Evolutionary conservation across 2,329 filamentous ascomycete genomes (phyloP).

Genomic region (Sodiomyces alkalinus): DNA sequence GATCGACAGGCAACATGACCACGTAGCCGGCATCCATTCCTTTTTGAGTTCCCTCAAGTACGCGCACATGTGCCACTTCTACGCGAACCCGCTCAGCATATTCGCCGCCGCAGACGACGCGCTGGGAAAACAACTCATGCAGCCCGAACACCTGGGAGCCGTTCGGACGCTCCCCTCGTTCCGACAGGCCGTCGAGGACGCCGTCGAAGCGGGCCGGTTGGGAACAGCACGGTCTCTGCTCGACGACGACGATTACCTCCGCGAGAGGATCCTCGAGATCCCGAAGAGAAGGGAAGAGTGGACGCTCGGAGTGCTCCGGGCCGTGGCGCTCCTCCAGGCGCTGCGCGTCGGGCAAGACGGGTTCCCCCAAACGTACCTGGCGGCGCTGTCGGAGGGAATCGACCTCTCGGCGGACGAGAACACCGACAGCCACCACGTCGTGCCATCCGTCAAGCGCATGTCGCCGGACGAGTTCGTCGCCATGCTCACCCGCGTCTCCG

Average conservation of each 20-base stretch:
- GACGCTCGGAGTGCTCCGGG: slow-evolving; percentile 30
- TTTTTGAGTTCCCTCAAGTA: slow-evolving; percentile 64
- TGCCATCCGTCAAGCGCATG: slow-evolving; percentile 45
- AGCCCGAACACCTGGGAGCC: slow-evolving; percentile 49
- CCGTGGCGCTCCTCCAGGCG: slow-evolving; percentile 29
- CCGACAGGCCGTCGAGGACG: slow-evolving; percentile 32
- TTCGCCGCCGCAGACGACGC: slow-evolving; percentile 24
- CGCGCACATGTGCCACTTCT: slow-evolving; percentile 76
- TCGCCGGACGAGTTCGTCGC: slow-evolving; percentile 31
- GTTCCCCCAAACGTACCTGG: slow-evolving; percentile 45
- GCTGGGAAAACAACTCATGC: slow-evolving; percentile 20
- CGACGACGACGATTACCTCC: slow-evolving; percentile 41
- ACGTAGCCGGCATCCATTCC: slow-evolving; percentile 59
- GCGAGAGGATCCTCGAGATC: slow-evolving; percentile 21
- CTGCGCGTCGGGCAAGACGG: slow-evolving; percentile 18
- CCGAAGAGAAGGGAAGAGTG: slow-evolving; percentile 17
- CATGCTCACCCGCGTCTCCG: slow-evolving; percentile 26
- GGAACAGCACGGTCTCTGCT: slow-evolving; percentile 36
- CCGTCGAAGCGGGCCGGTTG: slow-evolving; percentile 26
- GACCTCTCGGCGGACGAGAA: slow-evolving; percentile 29
- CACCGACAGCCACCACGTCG: slow-evolving; percentile 35
- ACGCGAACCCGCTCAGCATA: slow-evolving; percentile 59
- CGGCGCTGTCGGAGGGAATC: slow-evolving; percentile 42
- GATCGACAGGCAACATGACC: slow-evolving; percentile 59
- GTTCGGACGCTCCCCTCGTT: slow-evolving; percentile 58